Evolutionary conservation across 352 stramenopile species (phyloP).

Genomic region (Pythium folliculosum): DNA sequence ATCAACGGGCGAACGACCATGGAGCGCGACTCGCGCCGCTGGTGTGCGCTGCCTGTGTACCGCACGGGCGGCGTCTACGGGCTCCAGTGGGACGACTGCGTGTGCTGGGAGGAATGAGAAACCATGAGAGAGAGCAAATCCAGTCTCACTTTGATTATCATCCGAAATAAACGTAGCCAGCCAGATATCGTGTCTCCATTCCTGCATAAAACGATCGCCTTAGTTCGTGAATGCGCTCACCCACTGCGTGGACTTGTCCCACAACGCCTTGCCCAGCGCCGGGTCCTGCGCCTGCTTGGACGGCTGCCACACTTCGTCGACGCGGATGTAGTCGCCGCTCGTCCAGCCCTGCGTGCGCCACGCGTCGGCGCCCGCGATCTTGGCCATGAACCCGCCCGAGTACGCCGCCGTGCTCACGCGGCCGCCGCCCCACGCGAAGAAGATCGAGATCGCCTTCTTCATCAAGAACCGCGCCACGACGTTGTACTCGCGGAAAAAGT

Average conservation of each 20-base stretch:
- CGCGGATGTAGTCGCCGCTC: slow-evolving; percentile 31
- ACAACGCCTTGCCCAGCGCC: slow-evolving; percentile 28
- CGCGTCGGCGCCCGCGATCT: slow-evolving; percentile 27
- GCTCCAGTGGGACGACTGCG: not conserved
- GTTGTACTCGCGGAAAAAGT: slow-evolving; percentile 23
- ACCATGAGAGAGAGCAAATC: not conserved
- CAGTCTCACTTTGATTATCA: not conserved
- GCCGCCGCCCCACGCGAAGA: not conserved
- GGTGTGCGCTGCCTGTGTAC: slow-evolving; percentile 23
- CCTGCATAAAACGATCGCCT: too few relatives aligned
- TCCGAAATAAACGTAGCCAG: too few relatives aligned
- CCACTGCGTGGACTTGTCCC: slow-evolving; percentile 32
- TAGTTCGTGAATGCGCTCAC: slow-evolving; percentile 3
- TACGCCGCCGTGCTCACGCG: slow-evolving; percentile 27
- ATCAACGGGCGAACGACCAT: not conserved
- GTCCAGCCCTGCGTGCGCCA: slow-evolving; percentile 20
- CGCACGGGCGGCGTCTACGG: not conserved
- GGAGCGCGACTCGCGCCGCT: not conserved
- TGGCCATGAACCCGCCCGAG: slow-evolving; percentile 33
- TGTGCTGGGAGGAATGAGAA: not conserved
- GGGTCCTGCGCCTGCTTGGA: slow-evolving; percentile 26
- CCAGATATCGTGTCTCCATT: too few relatives aligned
- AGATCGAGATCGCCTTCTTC: slow-evolving; percentile 14
- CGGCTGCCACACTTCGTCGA: slow-evolving; percentile 25
- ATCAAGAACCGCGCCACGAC: slow-evolving; percentile 9